A percentile compares a stretch with the other conserved stretches of the same genome.
Conservation (phyloP, 495 filamentous ascomycete genomes). For the Xylaria sp. region DNA sequence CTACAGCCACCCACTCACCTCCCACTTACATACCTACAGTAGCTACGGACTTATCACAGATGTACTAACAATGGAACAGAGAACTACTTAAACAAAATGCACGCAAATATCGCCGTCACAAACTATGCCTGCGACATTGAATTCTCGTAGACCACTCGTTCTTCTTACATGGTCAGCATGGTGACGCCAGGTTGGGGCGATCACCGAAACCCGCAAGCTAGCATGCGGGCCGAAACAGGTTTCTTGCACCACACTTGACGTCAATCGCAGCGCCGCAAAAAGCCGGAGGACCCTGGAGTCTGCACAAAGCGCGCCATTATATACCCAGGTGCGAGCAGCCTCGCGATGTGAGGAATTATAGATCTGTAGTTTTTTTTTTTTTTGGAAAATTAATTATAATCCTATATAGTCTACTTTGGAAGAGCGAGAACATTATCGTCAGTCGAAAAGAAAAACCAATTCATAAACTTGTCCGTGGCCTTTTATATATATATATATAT, state of each 20-base stretch:
- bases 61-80: background rate
- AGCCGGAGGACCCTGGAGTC: conserved; percentile 20
- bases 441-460: background rate
- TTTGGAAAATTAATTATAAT: conserved; percentile 16
- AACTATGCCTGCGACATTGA: background rate
- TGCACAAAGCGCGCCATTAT: background rate
- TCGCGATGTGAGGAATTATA: background rate
- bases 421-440: background rate
- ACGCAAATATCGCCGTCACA: background rate
- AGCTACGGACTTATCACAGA: background rate
- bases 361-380: background rate
- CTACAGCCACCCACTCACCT: background rate
- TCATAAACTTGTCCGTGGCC: background rate
- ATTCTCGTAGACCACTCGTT: background rate
- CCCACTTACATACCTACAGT: no score
- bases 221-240: conserved; percentile 35
- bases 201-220: conserved; percentile 29
- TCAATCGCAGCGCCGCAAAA: conserved; percentile 34
- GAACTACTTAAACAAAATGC: background rate
- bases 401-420: background rate
- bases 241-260: conserved; percentile 35
- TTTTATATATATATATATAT: background rate
- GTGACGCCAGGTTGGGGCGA: conserved; percentile 39
- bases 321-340: background rate
- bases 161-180: background rate